phyloP scores from a whole-genome alignment of 192 early-diverging fungal species.

The Coemansia sp. region DNA sequence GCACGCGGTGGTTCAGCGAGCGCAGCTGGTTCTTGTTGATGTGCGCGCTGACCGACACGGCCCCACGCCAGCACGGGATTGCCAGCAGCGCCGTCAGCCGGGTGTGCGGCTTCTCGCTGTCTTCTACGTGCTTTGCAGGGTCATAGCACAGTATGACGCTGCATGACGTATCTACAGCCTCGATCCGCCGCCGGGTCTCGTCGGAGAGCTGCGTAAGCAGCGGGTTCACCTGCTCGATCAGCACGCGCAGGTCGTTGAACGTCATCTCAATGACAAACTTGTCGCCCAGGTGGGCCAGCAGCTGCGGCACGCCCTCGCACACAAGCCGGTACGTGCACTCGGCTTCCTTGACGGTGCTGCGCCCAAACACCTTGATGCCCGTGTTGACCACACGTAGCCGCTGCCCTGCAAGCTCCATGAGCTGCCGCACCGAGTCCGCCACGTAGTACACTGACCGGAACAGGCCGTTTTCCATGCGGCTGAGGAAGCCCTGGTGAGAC shows the following conservation, averaged over 20 bases:
- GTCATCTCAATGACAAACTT: constrained; percentile 49
- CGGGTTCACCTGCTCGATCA: constrained; percentile 58
- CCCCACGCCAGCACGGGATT: constrained; percentile 72
- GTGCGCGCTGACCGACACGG: constrained; percentile 69
- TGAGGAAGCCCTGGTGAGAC: constrained; percentile 79
- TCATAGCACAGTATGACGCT: constrained; percentile 61
- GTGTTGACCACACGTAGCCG: constrained; percentile 85
- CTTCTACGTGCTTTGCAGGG: constrained; percentile 19
- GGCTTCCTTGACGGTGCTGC: constrained; percentile 60
- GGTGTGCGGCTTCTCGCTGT: constrained; percentile 35
- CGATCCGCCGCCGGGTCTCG: constrained; percentile 39
- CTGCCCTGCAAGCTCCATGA: constrained; percentile 62
- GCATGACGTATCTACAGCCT: constrained; percentile 48
- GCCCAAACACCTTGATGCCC: constrained; percentile 84
- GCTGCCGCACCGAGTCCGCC: constrained; percentile 69
- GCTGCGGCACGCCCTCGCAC: constrained; percentile 64
- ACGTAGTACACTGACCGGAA: constrained; percentile 84
- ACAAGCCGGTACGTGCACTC: constrained; percentile 68
- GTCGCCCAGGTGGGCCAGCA: constrained; percentile 55
- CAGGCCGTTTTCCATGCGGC: constrained; percentile 73
- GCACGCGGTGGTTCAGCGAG: constrained; percentile 55
- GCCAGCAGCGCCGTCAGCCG: constrained; percentile 50
- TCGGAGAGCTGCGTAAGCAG: constrained; percentile 52
- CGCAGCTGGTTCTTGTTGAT: constrained; percentile 71
- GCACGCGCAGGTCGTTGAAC: constrained; percentile 48